Evolutionary conservation across 129 eudicot species (phyloP), one percentile per base, ranked within the genome.

Genomic region (Erigeron canadensis): DNA sequence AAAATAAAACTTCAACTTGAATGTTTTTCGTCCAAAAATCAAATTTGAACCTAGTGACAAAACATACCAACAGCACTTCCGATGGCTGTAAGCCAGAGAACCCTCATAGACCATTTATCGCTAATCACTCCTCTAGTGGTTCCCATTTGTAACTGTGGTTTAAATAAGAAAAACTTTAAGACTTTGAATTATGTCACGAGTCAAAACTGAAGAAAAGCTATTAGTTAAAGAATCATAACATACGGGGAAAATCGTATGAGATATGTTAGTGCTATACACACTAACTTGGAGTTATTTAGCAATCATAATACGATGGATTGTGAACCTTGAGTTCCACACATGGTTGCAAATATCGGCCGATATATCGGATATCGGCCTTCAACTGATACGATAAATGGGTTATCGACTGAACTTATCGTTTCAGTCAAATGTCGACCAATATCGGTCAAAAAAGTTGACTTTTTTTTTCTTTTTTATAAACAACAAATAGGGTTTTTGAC

Each of bases 81-180:
- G 53, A 90, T 69, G 18, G 95, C 97, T 34, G 84, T 74, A 8
- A 81, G 10, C 95, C 97, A 90, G 67, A 87, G 87, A 66, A 85
- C 68, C 80, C 95, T 85, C 75, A 81, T 79, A 22, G 97, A 87
- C 95, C 95, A 90, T 80, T 80, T 87, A 82, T 90, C 95, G 51
- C 74, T 60, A 69, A 90, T 79, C 57, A 77, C 81, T 72, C 93
- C 93, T 83, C 96, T 81, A 58, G 70, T 63, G 44, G 72, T 63
- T 58, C 78, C 77, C 88, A 84, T 84, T 63, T 70, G 72, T 69
- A 67, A 44, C 84, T 80, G 80, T 43, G 63, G 67, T 71, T 38
- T 67, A 54, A 39, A 58, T 50, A 3, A 42, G 22, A 54, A 58
- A 34, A 69, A 75, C 42, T 51, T 16, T 51, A 34, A 50, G 62